Base-by-base conservation (phyloP, 1,139 yeast genomes). In the Geotrichum carabidarum region DNA sequence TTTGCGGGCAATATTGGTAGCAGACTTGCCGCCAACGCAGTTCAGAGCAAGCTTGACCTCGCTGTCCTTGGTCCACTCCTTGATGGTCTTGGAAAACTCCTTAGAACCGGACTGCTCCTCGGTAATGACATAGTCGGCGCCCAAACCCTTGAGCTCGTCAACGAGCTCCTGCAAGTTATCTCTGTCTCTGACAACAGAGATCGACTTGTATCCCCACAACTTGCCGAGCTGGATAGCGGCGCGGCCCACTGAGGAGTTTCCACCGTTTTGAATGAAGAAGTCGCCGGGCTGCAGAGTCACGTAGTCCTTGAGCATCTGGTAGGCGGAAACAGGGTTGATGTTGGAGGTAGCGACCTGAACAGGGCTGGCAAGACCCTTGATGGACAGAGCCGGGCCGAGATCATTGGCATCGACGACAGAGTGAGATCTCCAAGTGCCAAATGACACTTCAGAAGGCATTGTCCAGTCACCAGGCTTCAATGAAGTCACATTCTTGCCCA, bases 181-280 rank as follows among this genome's bases (percentile, higher is more conserved):
- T 62, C 98, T 80, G 64, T 88, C 88, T 69, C 99, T 82, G 50
- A 94, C 86, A 49, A 93, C 94, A 59, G 89, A 84, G 62, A 94
- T 78, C 12, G 96, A 87, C 64, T 89, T 88, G 67, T 83, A 70
- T 0, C 96, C 96, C 69, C 86, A 77, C 44, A 84, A 73, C 61
- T 80, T 79, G 37, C 88, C 96, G 56, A 94, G 80, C 71, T 93
- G 99, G 50, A 90, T 78, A 5, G 96, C 98, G 61, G 87, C 85
- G 63, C 90, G 83, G n/a, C 97, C 96, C 11, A 93, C 99, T 22
- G 95, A 95, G 7, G 96, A 88, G 62, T 89, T 93, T 43, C 96
- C 98, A 40, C 97, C 99, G 66, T 93, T 93, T 71, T 93, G 99
- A 60, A 94, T 83, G 63, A 93, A 81, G 96, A 96, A 94, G 69